Percentiles rank a stretch among this genome's conserved stretches.
phyloP scores from a whole-genome alignment of 495 filamentous ascomycete species.

The Staphylotrichum longicolle region DNA sequence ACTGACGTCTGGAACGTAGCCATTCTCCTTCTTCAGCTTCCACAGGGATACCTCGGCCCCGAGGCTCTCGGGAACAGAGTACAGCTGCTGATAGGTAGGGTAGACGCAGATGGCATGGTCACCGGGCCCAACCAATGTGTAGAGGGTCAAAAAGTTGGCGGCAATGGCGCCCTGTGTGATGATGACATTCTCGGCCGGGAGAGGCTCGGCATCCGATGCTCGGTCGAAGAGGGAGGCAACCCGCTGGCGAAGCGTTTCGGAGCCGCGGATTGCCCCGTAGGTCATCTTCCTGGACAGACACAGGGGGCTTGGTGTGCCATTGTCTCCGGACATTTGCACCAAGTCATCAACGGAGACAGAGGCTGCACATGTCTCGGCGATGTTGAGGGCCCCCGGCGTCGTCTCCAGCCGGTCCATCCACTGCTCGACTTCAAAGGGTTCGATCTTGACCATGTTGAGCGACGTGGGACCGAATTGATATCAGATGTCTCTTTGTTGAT shows the following conservation, averaged over 20 bases:
- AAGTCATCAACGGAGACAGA: conserved; percentile 78
- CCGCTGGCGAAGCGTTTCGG: conserved; percentile 26
- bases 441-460: conserved; percentile 63
- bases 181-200: conserved; percentile 60
- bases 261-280: conserved; percentile 39
- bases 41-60: conserved; percentile 81
- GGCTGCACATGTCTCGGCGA: conserved; percentile 83
- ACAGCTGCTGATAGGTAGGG: conserved; percentile 88
- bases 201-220: conserved; percentile 12
- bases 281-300: conserved; percentile 47
- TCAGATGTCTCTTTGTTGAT: background rate
- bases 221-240: conserved; percentile 31
- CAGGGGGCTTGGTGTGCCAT: conserved; percentile 47
- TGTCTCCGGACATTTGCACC: conserved; percentile 55
- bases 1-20: conserved; percentile 64
- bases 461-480: too few species aligned
- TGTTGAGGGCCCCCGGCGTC: conserved; percentile 68
- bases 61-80: conserved; percentile 69
- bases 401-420: conserved; percentile 89
- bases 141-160: conserved; percentile 77
- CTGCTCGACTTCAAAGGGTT: conserved; percentile 78
- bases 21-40: conserved; percentile 63
- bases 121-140: conserved; percentile 70
- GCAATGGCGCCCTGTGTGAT: conserved; percentile 80
- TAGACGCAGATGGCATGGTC: conserved; percentile 90